Percentiles rank a stretch among this genome's conserved stretches.
Conservation (phyloP, 2,329 filamentous ascomycete species). For the Colletotrichum sp. region DNA sequence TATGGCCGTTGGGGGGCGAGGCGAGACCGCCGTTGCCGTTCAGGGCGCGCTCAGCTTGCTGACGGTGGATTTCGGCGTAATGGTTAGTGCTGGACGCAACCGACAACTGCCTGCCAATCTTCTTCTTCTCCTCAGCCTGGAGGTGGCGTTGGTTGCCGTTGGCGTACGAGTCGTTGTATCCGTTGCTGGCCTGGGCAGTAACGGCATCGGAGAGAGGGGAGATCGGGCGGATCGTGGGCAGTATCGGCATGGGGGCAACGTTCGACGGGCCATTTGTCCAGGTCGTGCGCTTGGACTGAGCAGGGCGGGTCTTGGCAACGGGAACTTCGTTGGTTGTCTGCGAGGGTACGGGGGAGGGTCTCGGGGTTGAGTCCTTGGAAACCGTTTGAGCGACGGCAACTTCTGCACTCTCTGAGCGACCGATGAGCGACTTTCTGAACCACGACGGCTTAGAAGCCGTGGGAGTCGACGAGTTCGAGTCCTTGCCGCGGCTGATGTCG, state of each 20-base stretch:
- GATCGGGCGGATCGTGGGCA: conserved; percentile 92
- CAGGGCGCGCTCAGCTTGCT: conserved; percentile 88
- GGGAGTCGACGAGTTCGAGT: conserved; percentile 60
- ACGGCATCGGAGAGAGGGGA: conserved; percentile 96
- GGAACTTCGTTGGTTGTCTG: conserved; percentile 45
- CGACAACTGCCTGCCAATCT: conserved; percentile 93
- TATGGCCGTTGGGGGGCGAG: conserved; percentile 79
- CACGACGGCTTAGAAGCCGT: conserved; percentile 87
- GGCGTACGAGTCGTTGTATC: conserved; percentile 47
- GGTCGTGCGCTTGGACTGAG: conserved; percentile 81
- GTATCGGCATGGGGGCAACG: conserved; percentile 90
- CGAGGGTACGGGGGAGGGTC: conserved; percentile 49
- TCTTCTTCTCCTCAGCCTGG: conserved; percentile 70
- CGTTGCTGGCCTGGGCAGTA: conserved; percentile 81
- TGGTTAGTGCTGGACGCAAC: conserved; percentile 92
- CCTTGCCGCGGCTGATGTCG: conserved; percentile 74
- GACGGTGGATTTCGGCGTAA: conserved; percentile 86
- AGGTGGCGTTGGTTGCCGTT: conserved; percentile 41
- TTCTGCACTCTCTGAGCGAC: conserved; percentile 73
- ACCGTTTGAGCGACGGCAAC: conserved; percentile 53
- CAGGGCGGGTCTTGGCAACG: conserved; percentile 51
- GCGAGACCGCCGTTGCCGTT: conserved; percentile 80
- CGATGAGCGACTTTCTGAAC: conserved; percentile 95
- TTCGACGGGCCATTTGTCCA: conserved; percentile 87
- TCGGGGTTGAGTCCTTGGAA: conserved; percentile 52